These are phyloP conservation scores for Fusarium sp. DNA, from an alignment of 2,329 filamentous ascomycete species.

Conservation along the genomic window DNA sequence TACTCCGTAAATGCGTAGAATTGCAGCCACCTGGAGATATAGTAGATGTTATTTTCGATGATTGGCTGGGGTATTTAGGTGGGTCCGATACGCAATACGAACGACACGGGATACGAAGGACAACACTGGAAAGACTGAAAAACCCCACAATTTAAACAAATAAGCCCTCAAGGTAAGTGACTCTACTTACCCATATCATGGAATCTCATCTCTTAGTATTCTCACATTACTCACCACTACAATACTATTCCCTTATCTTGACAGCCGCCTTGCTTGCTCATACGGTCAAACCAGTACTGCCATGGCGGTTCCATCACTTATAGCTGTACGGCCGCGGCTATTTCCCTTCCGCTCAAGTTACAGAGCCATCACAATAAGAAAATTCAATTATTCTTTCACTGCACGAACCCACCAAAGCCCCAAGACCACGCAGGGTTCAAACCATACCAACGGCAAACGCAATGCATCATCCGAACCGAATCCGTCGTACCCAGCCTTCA, in stretches of 20 bases:
- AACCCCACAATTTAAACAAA: too few relatives aligned
- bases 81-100: not conserved
- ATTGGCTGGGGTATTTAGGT: too few relatives aligned
- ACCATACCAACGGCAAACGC: not conserved
- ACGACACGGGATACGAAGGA: not conserved
- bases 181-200: too few relatives aligned
- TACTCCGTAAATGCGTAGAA: too few relatives aligned
- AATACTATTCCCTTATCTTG: too few relatives aligned
- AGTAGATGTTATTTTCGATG: too few relatives aligned
- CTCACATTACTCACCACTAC: too few relatives aligned
- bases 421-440: not conserved
- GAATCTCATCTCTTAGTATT: too few relatives aligned
- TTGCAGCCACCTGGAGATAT: too few relatives aligned
- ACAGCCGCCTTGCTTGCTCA: too few relatives aligned
- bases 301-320: not conserved
- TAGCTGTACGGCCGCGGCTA: not conserved
- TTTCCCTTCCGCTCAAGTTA: not conserved
- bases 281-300: too few relatives aligned
- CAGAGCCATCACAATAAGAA: not conserved
- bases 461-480: not conserved
- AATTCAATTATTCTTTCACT: not conserved
- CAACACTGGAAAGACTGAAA: rapidly evolving
- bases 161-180: too few relatives aligned
- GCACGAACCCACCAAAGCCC: rapidly evolving
- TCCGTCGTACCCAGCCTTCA: conserved; percentile 44